Percentiles rank a stretch among this genome's conserved stretches.
Evolutionary conservation across 176 grass and related monocot species (phyloP).

Genomic region (Poa annua): DNA sequence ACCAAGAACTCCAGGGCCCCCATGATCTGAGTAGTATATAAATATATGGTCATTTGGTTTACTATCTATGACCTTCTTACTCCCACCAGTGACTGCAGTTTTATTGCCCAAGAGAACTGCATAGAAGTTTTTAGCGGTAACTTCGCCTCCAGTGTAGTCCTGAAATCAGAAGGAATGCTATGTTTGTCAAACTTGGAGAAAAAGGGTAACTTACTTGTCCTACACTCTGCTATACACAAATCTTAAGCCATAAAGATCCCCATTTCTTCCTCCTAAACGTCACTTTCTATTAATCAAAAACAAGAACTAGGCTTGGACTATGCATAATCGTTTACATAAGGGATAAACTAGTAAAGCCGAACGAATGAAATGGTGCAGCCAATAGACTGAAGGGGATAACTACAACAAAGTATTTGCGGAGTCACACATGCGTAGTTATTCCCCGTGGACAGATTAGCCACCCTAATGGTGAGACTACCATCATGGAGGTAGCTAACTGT

Average conservation of each 20-base stretch:
- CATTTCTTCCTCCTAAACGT: not conserved
- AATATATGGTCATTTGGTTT: constrained; percentile 72
- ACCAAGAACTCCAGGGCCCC: constrained; percentile 81
- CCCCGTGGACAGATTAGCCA: not conserved
- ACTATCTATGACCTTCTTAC: constrained; percentile 75
- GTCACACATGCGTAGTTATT: not conserved
- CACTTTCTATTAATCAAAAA: not conserved
- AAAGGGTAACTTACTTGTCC: constrained; percentile 6
- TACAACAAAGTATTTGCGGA: not conserved
- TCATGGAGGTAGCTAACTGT: not conserved
- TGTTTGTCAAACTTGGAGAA: constrained; percentile 5
- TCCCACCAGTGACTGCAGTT: constrained; percentile 69
- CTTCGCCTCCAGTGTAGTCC: constrained; percentile 64
- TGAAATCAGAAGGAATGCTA: constrained; percentile 35
- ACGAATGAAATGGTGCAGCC: not conserved
- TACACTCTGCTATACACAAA: constrained; percentile 4
- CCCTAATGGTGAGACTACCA: not conserved
- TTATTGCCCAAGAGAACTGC: constrained; percentile 67
- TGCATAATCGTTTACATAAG: not conserved
- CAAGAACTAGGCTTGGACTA: not conserved
- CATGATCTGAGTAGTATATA: constrained; percentile 85
- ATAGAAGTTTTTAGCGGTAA: constrained; percentile 67
- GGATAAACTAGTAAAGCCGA: not conserved
- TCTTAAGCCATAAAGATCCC: not conserved
- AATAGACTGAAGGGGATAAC: not conserved